Evolutionary conservation across 2,329 filamentous ascomycete genomes (phyloP).

Genomic region (Bipolaris gigantea): DNA sequence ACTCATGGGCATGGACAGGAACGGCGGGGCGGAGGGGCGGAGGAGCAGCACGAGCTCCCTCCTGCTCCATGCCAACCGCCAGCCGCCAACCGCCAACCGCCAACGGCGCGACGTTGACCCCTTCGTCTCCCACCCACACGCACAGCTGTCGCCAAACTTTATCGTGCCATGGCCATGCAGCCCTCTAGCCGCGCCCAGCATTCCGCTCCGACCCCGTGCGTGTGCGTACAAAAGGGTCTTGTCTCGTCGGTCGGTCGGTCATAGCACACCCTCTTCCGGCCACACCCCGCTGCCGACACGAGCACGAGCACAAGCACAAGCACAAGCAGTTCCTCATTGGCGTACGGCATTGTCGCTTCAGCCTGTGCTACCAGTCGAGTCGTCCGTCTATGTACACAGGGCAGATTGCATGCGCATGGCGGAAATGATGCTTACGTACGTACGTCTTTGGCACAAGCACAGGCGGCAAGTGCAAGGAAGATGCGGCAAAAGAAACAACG

Average conservation of each 20-base stretch:
- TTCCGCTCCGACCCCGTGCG: not conserved
- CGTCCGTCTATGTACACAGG: not conserved
- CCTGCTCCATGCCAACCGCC: not conserved
- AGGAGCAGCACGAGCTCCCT: not conserved
- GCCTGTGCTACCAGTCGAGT: conserved; percentile 3
- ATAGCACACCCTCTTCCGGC: not conserved
- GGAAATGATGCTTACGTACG: not conserved
- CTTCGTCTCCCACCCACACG: conserved; percentile 5
- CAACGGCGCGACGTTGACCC: conserved; percentile 15
- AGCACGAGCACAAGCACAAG: conserved; percentile 4
- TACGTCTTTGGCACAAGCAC: not conserved
- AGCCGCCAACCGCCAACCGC: conserved; percentile 9
- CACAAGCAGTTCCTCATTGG: conserved; percentile 4
- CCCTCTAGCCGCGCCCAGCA: not conserved
- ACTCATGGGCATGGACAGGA: not conserved
- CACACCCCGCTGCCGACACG: conserved; percentile 5
- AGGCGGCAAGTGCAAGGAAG: not conserved
- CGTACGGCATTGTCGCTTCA: conserved; percentile 1
- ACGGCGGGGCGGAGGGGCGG: conserved; percentile 1
- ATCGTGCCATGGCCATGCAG: not conserved
- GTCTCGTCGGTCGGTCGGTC: not conserved
- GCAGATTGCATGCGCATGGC: not conserved
- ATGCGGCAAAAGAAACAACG: conserved; percentile 4
- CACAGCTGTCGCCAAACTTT: conserved; percentile 3
- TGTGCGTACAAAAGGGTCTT: not conserved